A percentile compares a stretch with the other conserved stretches of the same genome.
phyloP scores from a whole-genome alignment of 140 eudicot genomes.

The Flaveria floridana region DNA sequence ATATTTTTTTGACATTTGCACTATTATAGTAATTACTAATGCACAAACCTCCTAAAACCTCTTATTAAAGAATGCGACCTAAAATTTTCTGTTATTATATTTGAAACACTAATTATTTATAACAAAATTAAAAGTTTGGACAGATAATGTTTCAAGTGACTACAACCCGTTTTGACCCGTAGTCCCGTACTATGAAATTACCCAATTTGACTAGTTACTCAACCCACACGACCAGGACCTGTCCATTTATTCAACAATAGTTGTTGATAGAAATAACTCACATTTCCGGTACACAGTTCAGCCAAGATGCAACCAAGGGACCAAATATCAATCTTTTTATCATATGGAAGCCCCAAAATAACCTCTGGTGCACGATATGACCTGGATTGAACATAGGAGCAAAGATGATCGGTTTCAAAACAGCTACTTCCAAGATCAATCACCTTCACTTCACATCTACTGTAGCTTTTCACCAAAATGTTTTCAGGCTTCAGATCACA shows the following conservation, averaged over 20 bases:
- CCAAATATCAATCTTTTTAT: slow-evolving; percentile 94
- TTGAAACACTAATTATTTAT: background rate
- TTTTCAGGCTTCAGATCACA: slow-evolving; percentile 99
- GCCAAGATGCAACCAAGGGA: slow-evolving; percentile 99
- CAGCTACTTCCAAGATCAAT: slow-evolving; percentile 99
- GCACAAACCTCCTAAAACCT: slow-evolving; percentile 13
- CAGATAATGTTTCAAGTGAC: background rate
- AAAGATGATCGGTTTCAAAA: slow-evolving; percentile 96
- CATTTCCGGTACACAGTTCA: slow-evolving; percentile 98
- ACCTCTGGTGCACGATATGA: slow-evolving; percentile 99
- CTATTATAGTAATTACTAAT: background rate
- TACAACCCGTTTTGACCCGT: background rate
- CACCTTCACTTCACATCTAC: slow-evolving; percentile 98
- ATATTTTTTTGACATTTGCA: background rate
- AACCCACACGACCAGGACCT: background rate
- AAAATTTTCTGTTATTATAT: background rate
- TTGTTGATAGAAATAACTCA: slow-evolving; percentile 38
- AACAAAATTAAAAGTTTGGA: background rate
- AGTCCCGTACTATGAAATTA: background rate
- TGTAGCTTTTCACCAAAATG: slow-evolving; percentile 95
- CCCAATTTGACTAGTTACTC: slow-evolving; percentile 6
- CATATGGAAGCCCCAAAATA: slow-evolving; percentile 87
- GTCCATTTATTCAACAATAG: background rate
- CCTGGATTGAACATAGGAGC: slow-evolving; percentile 97
- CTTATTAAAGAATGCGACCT: background rate